A percentile compares a stretch with the other conserved stretches of the same genome.
phyloP scores from a whole-genome alignment of 2,329 filamentous ascomycete genomes.

The Phaeosphaeria sp. region DNA sequence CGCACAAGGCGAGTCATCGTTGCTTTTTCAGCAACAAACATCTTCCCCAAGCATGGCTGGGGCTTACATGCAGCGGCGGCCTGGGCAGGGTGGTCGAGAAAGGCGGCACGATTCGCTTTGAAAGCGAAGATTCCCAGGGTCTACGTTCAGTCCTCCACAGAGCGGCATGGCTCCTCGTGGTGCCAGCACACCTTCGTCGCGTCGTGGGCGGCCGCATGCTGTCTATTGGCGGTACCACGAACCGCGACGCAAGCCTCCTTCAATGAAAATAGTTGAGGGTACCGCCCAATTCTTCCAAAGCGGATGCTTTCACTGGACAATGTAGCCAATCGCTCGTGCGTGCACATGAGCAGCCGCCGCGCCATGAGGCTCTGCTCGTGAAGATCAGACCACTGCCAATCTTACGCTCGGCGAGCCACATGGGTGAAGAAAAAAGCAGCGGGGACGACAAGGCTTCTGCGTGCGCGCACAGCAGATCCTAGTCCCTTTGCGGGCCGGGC shows the following conservation, averaged over 20 bases:
- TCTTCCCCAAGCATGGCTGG: background rate
- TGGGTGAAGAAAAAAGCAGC: slow-evolving; percentile 10
- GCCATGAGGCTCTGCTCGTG: slow-evolving; percentile 28
- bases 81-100: background rate
- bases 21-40: background rate
- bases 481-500: slow-evolving; percentile 13
- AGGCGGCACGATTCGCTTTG: background rate
- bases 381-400: slow-evolving; percentile 14
- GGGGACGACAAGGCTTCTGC: background rate
- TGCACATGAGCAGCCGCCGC: background rate
- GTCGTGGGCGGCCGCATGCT: slow-evolving; percentile 5
- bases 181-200: slow-evolving; percentile 14
- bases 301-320: slow-evolving; percentile 3
- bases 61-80: background rate
- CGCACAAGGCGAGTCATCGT: background rate
- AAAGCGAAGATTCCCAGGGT: background rate
- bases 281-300: background rate
- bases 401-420: slow-evolving; percentile 2
- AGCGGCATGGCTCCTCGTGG: slow-evolving; percentile 1
- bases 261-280: slow-evolving; percentile 5
- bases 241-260: slow-evolving; percentile 12
- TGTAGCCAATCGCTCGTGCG: slow-evolving; percentile 6
- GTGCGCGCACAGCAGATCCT: slow-evolving; percentile 6
- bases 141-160: background rate
- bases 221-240: slow-evolving; percentile 9